Evolutionary conservation across 2,329 filamentous ascomycete species (phyloP).

Genomic region (Trichoderma semiorbis): DNA sequence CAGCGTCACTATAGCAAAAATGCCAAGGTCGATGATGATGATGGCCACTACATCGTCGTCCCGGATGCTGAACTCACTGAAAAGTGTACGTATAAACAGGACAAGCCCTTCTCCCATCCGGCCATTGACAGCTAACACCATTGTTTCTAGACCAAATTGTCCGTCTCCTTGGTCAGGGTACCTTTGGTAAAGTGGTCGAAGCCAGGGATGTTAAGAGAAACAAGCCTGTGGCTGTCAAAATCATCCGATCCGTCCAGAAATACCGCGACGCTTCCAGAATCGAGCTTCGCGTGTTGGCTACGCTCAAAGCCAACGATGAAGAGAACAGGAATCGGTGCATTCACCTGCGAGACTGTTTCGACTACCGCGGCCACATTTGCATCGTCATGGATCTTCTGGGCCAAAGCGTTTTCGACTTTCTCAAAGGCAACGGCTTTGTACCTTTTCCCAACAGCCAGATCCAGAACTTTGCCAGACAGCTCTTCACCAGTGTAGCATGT

Average conservation of each 20-base stretch:
- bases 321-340: constrained; percentile 95
- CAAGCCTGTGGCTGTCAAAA: constrained; percentile 88
- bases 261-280: constrained; percentile 96
- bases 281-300: constrained; percentile 87
- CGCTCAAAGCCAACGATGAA: constrained; percentile 84
- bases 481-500: constrained; percentile 98
- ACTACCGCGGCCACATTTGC: constrained; percentile 96
- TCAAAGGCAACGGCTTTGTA: constrained; percentile 92
- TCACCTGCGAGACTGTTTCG: constrained; percentile 93
- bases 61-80: constrained; percentile 83
- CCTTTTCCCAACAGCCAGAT: constrained; percentile 99
- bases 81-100: constrained; percentile 64
- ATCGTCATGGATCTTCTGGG: constrained; percentile 74
- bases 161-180: constrained; percentile 90
- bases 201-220: constrained; percentile 76
- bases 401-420: constrained; percentile 96
- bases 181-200: constrained; percentile 97
- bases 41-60: constrained; percentile 93
- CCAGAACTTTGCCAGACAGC: constrained; percentile 89
- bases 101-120: background rate
- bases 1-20: constrained; percentile 47
- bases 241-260: constrained; percentile 96
- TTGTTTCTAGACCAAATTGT: constrained; percentile 70
- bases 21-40: constrained; percentile 87
- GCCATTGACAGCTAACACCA: background rate